Percentiles rank a stretch among this genome's conserved stretches.
phyloP scores from a whole-genome alignment of 345 rosid species.

The Alliaria petiolata region DNA sequence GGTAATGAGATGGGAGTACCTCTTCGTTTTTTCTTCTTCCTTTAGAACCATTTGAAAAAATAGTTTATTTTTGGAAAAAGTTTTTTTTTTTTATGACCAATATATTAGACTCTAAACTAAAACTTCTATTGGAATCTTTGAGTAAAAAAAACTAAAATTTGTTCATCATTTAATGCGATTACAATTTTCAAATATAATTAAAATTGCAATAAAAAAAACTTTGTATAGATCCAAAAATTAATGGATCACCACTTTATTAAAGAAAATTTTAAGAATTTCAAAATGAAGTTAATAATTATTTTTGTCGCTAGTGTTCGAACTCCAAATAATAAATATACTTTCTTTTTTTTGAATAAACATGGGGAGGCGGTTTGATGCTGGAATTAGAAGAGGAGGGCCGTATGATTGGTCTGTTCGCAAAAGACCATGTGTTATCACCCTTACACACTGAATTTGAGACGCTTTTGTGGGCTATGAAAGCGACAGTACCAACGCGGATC shows the following conservation, averaged over 20 bases:
- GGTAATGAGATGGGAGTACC: too few species aligned
- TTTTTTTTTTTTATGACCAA: neutral
- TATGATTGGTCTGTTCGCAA: too few species aligned
- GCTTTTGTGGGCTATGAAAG: too few species aligned
- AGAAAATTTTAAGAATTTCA: neutral
- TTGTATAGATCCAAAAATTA: neutral
- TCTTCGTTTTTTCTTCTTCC: neutral
- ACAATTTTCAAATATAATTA: neutral
- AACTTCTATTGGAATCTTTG: neutral
- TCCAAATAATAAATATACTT: neutral
- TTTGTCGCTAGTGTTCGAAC: neutral
- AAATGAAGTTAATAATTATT: neutral
- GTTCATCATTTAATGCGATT: neutral
- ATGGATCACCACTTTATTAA: neutral
- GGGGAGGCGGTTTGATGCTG: too few species aligned
- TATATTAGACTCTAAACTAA: neutral
- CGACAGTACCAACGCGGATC: too few species aligned
- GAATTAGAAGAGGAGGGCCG: too few species aligned
- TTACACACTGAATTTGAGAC: too few species aligned
- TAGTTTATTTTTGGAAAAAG: neutral
- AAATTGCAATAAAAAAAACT: neutral
- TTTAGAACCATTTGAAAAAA: too few species aligned
- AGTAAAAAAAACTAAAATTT: neutral
- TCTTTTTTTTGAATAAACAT: too few species aligned
- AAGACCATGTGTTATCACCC: too few species aligned